Percentiles rank a stretch among this genome's conserved stretches.
These are phyloP conservation scores for Mycena galericulata DNA, from an alignment of 768 basidiomycete genomes.

Conservation along the genomic window DNA sequence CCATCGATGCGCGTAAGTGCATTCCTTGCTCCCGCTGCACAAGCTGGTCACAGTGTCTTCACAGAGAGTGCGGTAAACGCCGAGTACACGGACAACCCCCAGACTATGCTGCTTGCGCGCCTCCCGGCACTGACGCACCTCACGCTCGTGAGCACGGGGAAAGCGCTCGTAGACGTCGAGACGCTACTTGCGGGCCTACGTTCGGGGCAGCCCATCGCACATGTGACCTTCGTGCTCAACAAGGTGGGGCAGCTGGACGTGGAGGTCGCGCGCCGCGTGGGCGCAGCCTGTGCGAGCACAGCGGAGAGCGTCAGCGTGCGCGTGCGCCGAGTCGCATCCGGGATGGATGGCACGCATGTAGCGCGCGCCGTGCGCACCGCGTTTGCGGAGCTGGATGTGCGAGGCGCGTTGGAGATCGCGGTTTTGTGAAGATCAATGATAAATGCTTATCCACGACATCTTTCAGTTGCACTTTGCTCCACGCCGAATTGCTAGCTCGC, in stretches of 20 bases:
- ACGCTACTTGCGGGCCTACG: not conserved
- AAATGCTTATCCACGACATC: too few species aligned
- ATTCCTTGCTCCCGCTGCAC: too few species aligned
- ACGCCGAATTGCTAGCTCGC: too few species aligned
- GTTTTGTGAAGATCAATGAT: too few species aligned
- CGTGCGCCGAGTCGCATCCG: not conserved
- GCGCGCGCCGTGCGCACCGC: not conserved
- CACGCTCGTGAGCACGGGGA: not conserved
- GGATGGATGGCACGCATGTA: not conserved
- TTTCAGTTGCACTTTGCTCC: too few species aligned
- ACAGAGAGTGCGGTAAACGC: not conserved
- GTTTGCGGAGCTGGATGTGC: not conserved
- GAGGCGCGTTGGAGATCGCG: too few species aligned
- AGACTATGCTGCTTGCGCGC: not conserved
- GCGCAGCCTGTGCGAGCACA: not conserved
- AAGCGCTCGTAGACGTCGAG: not conserved
- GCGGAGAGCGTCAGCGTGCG: not conserved
- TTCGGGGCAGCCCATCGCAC: not conserved
- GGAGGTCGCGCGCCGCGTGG: not conserved
- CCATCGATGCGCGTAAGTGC: slow-evolving; percentile 12
- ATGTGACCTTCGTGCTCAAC: not conserved
- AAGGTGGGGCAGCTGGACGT: not conserved
- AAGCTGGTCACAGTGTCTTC: not conserved
- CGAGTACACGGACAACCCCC: not conserved
- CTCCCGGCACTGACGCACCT: slow-evolving; percentile 14